phyloP scores from a whole-genome alignment of 1,284 basidiomycete genomes.

The Rugosomyces carneus region DNA sequence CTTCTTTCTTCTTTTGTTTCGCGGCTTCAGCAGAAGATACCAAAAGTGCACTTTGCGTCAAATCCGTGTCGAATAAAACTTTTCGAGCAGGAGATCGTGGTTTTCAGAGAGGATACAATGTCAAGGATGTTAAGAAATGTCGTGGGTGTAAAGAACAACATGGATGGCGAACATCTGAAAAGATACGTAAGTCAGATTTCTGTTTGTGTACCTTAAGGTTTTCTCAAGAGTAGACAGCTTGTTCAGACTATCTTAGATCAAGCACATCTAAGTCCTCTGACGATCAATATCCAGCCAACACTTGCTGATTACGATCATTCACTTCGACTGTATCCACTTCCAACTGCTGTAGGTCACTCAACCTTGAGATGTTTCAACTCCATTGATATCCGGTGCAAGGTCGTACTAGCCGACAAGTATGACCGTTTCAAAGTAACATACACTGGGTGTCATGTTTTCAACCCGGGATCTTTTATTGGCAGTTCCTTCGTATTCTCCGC shows the following conservation, averaged over 20 bases:
- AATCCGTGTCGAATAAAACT: constrained; percentile 96
- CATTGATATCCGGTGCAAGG: constrained; percentile 37
- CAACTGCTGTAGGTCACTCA: constrained; percentile 66
- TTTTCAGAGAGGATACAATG: constrained; percentile 94
- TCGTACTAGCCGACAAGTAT: constrained; percentile 96
- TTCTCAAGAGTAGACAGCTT: constrained; percentile 47
- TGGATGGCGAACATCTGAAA: constrained; percentile 73
- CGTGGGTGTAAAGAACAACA: constrained; percentile 77
- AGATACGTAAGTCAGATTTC: constrained; percentile 63
- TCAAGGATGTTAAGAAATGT: constrained; percentile 89
- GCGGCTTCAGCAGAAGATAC: constrained; percentile 65
- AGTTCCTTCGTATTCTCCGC: constrained; percentile 81
- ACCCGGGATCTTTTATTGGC: constrained; percentile 87
- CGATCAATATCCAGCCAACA: constrained; percentile 80
- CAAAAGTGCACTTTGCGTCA: constrained; percentile 76
- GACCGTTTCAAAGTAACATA: constrained; percentile 96
- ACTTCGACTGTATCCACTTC: constrained; percentile 90
- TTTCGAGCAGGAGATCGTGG: constrained; percentile 93
- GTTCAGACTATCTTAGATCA: constrained; percentile 93
- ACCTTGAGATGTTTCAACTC: background rate
- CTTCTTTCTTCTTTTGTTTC: constrained; percentile 71
- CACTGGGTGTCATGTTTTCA: constrained; percentile 98
- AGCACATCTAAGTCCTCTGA: constrained; percentile 84
- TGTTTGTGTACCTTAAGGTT: background rate
- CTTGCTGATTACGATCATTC: constrained; percentile 91